Evolutionary conservation across 208 protist genomes (phyloP), one percentile per base, ranked within the genome.

Genomic region (Crithidia thermophila): DNA sequence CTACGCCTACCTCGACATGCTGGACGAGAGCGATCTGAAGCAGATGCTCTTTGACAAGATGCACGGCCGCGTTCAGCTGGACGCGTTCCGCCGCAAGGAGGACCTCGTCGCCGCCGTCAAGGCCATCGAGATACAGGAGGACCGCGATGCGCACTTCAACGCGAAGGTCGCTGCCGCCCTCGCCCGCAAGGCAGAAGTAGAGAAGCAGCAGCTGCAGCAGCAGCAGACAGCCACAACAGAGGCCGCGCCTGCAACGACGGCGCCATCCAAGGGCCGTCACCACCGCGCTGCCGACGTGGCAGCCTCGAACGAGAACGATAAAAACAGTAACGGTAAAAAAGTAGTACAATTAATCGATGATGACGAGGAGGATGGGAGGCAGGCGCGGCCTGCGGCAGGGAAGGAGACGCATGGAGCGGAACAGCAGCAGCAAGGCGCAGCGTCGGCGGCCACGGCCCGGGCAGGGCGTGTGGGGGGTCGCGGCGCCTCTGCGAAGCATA

Each of bases 41-140:
- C 73, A 81, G 68, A 85, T 89, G 73, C 56, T 89, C 14, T 70
- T 81, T 25, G 83, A 89, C 18, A 85, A 83, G 55, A 64, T 47
- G 18, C 45, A 65, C 9, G 76, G 76, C 7, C 55, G 33, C 4
- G 57, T 75, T 2, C 40, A 68, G 13, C 40, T 75, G 4, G 61
- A 56, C 23, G 20, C 42, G 13, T 67, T 66, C 39, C 69, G 61
- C 8, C 58, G 56, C 25, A 79, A 79, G 51, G 58, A 64, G 1
- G 69, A 85, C 37, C 76, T 89, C 13, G 75, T 89, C 39, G 31
- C 71, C 0, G 76, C 65, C 11, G 53, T 89, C 18, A 47, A 81
- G 5, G 13, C 79, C 34, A n/a, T 85, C 3, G 76, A 85, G 40
- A 57, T 78, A 59, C 34, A 31, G 16, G 79, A 89, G 49, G 66